phyloP scores from a whole-genome alignment of 257 asterid species.

The Solanum neorickii region DNA sequence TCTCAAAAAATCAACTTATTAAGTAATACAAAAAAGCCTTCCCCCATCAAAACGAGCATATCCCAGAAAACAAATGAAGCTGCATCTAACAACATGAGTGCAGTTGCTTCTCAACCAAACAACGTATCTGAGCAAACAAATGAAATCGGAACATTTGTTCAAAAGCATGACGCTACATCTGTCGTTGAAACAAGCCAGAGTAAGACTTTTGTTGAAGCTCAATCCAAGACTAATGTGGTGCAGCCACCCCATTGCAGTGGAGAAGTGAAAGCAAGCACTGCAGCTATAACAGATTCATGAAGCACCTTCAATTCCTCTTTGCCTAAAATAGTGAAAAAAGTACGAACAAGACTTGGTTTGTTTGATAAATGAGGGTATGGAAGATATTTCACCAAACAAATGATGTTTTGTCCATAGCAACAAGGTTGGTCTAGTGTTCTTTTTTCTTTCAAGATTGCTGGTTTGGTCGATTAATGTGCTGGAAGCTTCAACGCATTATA shows the following conservation, averaged over 20 bases:
- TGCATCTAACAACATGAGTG: background rate
- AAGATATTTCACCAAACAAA: conserved; percentile 16
- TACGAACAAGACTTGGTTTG: conserved; percentile 15
- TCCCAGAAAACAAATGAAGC: conserved; percentile 1
- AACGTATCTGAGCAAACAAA: background rate
- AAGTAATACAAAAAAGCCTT: background rate
- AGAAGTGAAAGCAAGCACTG: conserved; percentile 8
- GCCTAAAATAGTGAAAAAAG: conserved; percentile 16
- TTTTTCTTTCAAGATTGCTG: conserved; percentile 11
- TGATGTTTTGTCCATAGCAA: conserved; percentile 20
- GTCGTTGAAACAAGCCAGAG: conserved; percentile 8
- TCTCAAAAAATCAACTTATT: conserved; percentile 14
- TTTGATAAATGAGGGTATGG: conserved; percentile 17
- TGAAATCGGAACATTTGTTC: conserved; percentile 12
- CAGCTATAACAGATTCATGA: conserved; percentile 1
- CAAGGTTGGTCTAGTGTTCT: conserved; percentile 25
- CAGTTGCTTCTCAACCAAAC: background rate
- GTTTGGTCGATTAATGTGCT: conserved; percentile 9
- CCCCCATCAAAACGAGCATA: background rate
- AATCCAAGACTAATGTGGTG: conserved; percentile 6
- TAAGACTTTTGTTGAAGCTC: conserved; percentile 16
- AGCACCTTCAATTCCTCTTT: conserved; percentile 3
- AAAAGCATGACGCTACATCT: conserved; percentile 5
- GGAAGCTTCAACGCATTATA: background rate
- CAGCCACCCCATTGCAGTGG: conserved; percentile 23